Percentiles rank a stretch among this genome's conserved stretches.
Conservation (phyloP, 768 basidiomycete species). For the Suillus lakei region DNA sequence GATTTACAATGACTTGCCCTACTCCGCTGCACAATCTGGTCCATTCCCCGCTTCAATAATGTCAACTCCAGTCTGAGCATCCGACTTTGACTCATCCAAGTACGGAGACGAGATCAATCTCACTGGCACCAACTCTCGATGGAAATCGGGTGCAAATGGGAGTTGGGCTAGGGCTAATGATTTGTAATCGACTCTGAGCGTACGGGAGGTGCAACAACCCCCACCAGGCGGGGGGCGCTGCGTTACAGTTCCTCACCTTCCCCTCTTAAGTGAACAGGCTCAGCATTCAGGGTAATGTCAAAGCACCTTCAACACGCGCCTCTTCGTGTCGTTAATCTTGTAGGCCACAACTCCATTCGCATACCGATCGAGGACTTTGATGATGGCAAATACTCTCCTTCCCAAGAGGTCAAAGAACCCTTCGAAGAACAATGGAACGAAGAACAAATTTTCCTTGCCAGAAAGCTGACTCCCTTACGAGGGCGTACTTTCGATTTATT, state of each 20-base stretch:
- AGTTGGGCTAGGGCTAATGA: conserved; percentile 31
- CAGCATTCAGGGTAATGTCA: conserved; percentile 61
- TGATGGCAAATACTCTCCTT: conserved; percentile 23
- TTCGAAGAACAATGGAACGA: conserved; percentile 33
- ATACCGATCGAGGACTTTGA: conserved; percentile 54
- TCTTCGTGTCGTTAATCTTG: conserved; percentile 82
- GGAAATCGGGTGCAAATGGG: conserved; percentile 33
- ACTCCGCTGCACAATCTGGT: conserved; percentile 45
- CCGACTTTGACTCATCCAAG: conserved; percentile 44
- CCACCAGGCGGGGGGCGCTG: conserved; percentile 41
- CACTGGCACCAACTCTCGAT: conserved; percentile 55
- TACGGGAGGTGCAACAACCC: conserved; percentile 43
- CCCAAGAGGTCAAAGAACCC: conserved; percentile 42
- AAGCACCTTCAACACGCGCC: conserved; percentile 66
- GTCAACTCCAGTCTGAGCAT: conserved; percentile 28
- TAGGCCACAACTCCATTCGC: conserved; percentile 59
- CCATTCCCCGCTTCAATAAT: conserved; percentile 60
- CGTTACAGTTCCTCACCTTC: conserved; percentile 61
- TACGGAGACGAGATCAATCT: conserved; percentile 66
- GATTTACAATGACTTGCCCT: conserved; percentile 13
- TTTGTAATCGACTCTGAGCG: conserved; percentile 52
- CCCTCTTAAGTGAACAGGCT: conserved; percentile 64
- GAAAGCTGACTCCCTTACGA: conserved; percentile 57
- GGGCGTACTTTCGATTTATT: conserved; percentile 82
- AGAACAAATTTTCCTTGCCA: conserved; percentile 43